Conservation (phyloP, 352 stramenopile species). For the Phytopythium oedochilum region DNA sequence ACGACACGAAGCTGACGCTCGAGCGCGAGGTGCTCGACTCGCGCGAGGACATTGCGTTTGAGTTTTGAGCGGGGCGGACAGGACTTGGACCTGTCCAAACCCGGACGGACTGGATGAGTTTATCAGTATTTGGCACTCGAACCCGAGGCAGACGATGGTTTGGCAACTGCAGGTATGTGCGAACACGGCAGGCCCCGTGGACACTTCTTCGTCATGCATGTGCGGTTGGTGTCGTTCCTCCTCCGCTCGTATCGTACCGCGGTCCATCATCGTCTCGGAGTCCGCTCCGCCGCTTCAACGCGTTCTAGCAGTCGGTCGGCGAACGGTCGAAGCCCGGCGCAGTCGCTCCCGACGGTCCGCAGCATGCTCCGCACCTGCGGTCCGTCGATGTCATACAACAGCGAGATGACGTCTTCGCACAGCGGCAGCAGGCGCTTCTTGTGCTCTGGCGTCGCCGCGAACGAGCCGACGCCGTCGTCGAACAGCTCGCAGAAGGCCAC, state of each 20-base stretch:
- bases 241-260: no score
- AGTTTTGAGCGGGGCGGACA: slow-evolving; percentile 34
- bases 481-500: slow-evolving; percentile 65
- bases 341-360: background rate
- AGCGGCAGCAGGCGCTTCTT: slow-evolving; percentile 22
- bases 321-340: background rate
- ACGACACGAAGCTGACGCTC: slow-evolving; percentile 79
- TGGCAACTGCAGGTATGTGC: background rate
- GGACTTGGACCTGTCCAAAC: no score
- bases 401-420: slow-evolving; percentile 28
- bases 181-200: background rate
- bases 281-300: background rate
- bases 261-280: no score
- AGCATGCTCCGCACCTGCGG: background rate
- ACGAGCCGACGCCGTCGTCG: slow-evolving; percentile 21
- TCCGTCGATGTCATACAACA: slow-evolving; percentile 21
- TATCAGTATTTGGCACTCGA: background rate
- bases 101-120: background rate
- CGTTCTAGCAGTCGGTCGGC: background rate
- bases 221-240: no score
- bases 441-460: slow-evolving; percentile 20
- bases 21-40: slow-evolving; percentile 75
- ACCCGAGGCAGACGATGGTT: no score
- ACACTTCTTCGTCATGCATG: no score
- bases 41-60: slow-evolving; percentile 75